Base-by-base conservation (phyloP, 2,329 filamentous ascomycete species). In the Penicillium vulpinum region DNA sequence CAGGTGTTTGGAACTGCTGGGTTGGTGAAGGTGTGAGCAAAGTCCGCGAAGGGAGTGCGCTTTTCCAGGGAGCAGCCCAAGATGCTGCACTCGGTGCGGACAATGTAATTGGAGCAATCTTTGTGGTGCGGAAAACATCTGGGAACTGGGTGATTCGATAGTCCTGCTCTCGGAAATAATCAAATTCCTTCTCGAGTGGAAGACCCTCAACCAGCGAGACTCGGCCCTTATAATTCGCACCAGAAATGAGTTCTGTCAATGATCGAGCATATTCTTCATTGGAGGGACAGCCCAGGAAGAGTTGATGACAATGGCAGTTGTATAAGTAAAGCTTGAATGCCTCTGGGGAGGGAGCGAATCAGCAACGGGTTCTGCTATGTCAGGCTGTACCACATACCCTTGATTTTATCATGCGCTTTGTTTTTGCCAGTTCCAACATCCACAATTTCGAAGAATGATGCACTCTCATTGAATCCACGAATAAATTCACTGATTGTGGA, bases 221-320 rank as follows among this genome's bases (percentile, higher is more conserved):
- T 46, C 81, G 79, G 22, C 75, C 72, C 9, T 76, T 67, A 22
- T 79, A 74, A 41, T 77, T 71, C 18, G 73, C 62, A 52, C 83
- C 79, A 56, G 74, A 72, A 46, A 77, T 67, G 49, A 78, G 77
- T 33, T 82, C 76, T 65, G 83, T 79, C 11, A 87, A 72, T 35
- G 81, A 71, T 11, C 76, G 75, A 24, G 79, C 78, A 67, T 85
- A 86, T 22, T 80, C 77, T 54, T 79, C 80, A 70, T 84, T 81
- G 57, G 83, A 80, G 15, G 81, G 82, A 68, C 83, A 85, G 9
- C 84, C 85, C 35, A 87, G 75, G 47, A 86, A 74, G 51, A 87
- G 80, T 54, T 85, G 83, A 51, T 82, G 83, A 66, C 85, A 87
- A 62, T 85, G 83, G 60, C 79, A 81, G 63, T 86, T 81, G 69